These are phyloP conservation scores for Bathelium albidoporum DNA, from an alignment of 495 filamentous ascomycete genomes.

Conservation along the genomic window DNA sequence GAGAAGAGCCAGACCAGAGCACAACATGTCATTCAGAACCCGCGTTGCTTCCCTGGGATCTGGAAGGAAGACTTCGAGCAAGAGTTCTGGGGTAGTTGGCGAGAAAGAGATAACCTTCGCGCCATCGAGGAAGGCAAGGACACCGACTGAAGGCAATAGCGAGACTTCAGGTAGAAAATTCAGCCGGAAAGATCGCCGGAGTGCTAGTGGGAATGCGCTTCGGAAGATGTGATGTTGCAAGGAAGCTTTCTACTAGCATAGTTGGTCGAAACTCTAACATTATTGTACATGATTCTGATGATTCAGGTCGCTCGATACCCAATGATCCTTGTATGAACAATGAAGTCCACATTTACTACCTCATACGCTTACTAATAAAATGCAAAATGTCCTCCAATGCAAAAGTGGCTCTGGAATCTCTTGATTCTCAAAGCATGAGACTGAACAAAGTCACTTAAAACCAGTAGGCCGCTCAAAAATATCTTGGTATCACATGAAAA, in stretches of 20 bases:
- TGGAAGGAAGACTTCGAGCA: constrained; percentile 35
- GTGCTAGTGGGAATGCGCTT: constrained; percentile 65
- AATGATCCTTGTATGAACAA: neutral
- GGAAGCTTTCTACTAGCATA: too few relatives aligned
- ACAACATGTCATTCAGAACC: constrained; percentile 59
- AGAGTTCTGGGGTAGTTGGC: constrained; percentile 54
- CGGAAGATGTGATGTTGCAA: constrained; percentile 42
- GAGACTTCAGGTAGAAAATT: constrained; percentile 32
- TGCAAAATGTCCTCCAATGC: neutral
- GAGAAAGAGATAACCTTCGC: constrained; percentile 82
- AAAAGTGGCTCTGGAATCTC: neutral
- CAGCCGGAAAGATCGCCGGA: constrained; percentile 47
- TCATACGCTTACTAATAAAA: neutral
- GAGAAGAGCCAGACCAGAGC: constrained; percentile 28
- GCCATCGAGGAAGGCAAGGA: constrained; percentile 49
- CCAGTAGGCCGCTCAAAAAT: neutral
- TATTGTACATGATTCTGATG: too few relatives aligned
- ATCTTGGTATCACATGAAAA: neutral
- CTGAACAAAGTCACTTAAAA: neutral
- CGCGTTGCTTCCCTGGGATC: constrained; percentile 42
- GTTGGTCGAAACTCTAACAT: too few relatives aligned
- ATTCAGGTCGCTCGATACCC: neutral
- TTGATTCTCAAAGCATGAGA: neutral
- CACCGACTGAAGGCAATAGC: constrained; percentile 17
- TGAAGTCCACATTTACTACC: neutral